phyloP scores from a whole-genome alignment of 345 rosid species.

The Salix suchowensis region DNA sequence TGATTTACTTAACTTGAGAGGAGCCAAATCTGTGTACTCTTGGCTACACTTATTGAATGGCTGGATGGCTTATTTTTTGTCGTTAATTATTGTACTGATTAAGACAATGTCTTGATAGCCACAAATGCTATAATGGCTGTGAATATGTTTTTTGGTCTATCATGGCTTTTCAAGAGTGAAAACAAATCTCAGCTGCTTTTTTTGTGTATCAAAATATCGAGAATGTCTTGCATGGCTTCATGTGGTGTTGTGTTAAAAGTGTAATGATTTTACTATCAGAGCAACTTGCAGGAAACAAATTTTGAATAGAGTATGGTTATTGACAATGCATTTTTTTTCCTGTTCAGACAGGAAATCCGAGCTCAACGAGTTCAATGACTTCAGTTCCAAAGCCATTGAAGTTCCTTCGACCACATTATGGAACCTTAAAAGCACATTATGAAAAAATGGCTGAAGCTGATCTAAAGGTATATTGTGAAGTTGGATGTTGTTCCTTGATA shows the following conservation, averaged over 20 bases:
- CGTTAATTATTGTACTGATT: background rate
- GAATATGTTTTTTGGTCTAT: background rate
- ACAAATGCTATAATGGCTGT: background rate
- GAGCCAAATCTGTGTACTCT: background rate
- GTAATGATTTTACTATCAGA: background rate
- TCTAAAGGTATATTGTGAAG: constrained; percentile 48
- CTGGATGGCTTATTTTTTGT: background rate
- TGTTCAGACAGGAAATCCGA: constrained; percentile 82
- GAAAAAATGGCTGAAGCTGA: constrained; percentile 62
- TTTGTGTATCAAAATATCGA: background rate
- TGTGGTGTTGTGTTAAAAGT: background rate
- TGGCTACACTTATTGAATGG: background rate
- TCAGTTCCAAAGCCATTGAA: constrained; percentile 96
- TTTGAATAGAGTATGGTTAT: background rate
- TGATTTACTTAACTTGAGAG: too few species aligned
- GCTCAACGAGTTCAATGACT: constrained; percentile 95
- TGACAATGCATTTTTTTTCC: background rate
- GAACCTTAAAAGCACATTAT: constrained; percentile 65
- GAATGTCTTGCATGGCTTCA: background rate
- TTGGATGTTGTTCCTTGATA: background rate
- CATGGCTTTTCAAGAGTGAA: background rate
- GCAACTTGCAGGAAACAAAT: background rate
- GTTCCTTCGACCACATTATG: constrained; percentile 97
- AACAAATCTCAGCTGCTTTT: background rate
- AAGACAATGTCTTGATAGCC: background rate